Evolutionary conservation across 192 early-diverging fungal genomes (phyloP), one percentile per base, ranked within the genome.

Genomic region (Allomyces macrogynus): DNA sequence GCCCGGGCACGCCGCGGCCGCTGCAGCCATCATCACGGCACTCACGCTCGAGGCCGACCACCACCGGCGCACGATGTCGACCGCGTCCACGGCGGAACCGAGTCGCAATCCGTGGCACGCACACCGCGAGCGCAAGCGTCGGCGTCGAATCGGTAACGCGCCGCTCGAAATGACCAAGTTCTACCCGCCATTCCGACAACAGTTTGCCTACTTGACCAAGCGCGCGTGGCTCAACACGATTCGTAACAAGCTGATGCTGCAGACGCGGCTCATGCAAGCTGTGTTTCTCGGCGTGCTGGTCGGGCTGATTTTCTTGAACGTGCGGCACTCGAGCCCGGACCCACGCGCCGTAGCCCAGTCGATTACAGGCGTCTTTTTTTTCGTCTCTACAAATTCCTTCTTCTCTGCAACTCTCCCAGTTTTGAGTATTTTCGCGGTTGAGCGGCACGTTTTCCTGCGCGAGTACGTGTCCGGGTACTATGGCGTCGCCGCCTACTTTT

Each of bases 381-480:
- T 40, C 7, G 0, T 8, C 0, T 40, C 32, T 7, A 40, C 32
- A 3, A 40, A 40, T 40, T 7, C 8, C 4, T 7, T 79, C 43
- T 71, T 85, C 24, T 61, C 71, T 5, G 64, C 72, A 0, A 70
- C 72, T 25, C 67, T 84, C 62, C 63, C 75, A 1, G 76, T 82
- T 10, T 66, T 78, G 67, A 77, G 70, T 32, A 70, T 75, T 20
- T 85, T 81, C 68, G 70, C 77, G 5, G 65, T 60, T 7, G 77
- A 82, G 61, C 79, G 80, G 22, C 61, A 72, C 14, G 81, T 85
- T 23, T 83, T 85, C 62, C 44, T 64, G 63, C 76, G 83, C 62
- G 83, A 85, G 65, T 72, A 76, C 73, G 74, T 71, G 3, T 70
- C 72, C 10, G 77, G 75, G 3, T 83, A 83, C 70, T 85, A 85